phyloP scores from a whole-genome alignment of 768 basidiomycete genomes.

The Tulasnella calospora region DNA sequence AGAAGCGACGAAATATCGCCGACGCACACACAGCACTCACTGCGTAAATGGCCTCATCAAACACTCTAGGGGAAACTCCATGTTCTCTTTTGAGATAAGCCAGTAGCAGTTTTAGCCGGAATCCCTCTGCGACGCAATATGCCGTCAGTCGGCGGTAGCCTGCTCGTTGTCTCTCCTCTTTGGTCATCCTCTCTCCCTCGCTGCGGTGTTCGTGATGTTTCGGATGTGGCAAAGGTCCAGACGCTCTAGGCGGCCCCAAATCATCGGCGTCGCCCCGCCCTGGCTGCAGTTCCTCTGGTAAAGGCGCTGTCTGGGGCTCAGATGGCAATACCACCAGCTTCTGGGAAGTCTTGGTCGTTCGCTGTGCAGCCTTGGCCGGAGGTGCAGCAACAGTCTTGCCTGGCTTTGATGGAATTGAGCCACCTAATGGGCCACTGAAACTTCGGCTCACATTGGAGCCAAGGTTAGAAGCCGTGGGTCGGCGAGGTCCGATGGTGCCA shows the following conservation, averaged over 20 bases:
- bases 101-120: slow-evolving; percentile 77
- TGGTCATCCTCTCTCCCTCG: slow-evolving; percentile 82
- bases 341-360: slow-evolving; percentile 87
- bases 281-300: slow-evolving; percentile 46
- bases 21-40: slow-evolving; percentile 48
- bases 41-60: slow-evolving; percentile 90
- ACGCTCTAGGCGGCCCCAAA: slow-evolving; percentile 3
- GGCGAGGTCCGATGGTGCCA: not conserved
- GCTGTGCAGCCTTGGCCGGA: slow-evolving; percentile 38
- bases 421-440: not conserved
- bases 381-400: not conserved
- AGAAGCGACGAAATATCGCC: no score
- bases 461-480: not conserved
- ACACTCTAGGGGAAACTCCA: slow-evolving; percentile 78
- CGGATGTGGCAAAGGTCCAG: slow-evolving; percentile 12
- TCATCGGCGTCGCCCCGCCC: slow-evolving; percentile 54
- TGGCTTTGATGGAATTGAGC: not conserved
- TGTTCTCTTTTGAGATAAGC: slow-evolving; percentile 90
- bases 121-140: slow-evolving; percentile 80
- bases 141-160: slow-evolving; percentile 81
- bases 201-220: slow-evolving; percentile 71
- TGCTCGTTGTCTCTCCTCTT: slow-evolving; percentile 73
- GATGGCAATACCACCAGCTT: slow-evolving; percentile 87
- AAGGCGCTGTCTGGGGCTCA: slow-evolving; percentile 77
- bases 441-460: not conserved